Base-by-base conservation (phyloP, 140 eudicot genomes). In the Ambrosia hybrid region DNA sequence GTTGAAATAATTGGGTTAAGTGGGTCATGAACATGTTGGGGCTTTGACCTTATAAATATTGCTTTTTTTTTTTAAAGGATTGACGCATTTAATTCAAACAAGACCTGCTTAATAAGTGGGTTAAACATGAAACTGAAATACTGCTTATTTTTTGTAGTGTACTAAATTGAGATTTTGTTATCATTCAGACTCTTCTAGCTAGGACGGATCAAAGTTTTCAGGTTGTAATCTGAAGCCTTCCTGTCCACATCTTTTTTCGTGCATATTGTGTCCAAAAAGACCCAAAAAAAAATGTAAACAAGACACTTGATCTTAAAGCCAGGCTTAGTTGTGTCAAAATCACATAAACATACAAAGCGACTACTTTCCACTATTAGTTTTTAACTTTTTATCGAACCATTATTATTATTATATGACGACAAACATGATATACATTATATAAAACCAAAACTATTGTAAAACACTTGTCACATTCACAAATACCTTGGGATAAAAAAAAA, bases 261-360 rank as follows among this genome's bases (percentile, higher is more conserved):
- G 45, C 36, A 49, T 74, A 53, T 72, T 36, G 77, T 73, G 75
- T 73, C 79, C 70, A 73, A 63, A 73, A 59, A 36, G 73, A 36
- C 56, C 64, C 64, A 73, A 36, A 62, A 48, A 21, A 70, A 73
- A 75, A 73, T 73, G 72, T 56, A 65, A 73, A 80, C 58, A 21
- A 21, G 30, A 21, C 30, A 21, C 30, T 21, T 21, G 30, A 21
- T 21, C 30, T 21, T 21, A 66, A 66, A 34, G 59, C 52, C 57
- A 46, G 78, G 76, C 65, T 68, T 72, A 78, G 82, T 72, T 51
- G 70, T 46, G 86, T 85, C 89, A 66, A 71, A 36, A 72, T 85
- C 86, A 81, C 66, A 76, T 33, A 68, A 79, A 78, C 78, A 57
- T 51, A 82, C 81, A 74, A 81, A 75, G 69, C 55, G 63, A 69